phyloP scores from a whole-genome alignment of 2,329 filamentous ascomycete genomes.

The Cephalotrichum gorgonifer region DNA sequence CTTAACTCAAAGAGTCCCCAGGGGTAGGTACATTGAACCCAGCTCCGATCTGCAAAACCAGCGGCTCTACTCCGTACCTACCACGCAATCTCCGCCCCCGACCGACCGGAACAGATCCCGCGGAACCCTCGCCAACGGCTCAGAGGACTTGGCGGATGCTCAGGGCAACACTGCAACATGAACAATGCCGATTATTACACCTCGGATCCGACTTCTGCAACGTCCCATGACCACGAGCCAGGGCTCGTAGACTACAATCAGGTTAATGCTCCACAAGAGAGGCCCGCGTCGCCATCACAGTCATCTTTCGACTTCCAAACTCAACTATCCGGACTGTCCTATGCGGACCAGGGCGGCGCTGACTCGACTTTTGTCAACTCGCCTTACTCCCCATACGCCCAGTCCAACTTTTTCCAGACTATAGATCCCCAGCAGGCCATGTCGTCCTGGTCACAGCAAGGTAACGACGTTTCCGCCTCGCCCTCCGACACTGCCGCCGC shows the following conservation, averaged over 20 bases:
- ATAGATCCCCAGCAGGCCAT: neutral
- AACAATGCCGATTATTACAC: constrained; percentile 2
- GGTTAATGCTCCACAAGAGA: too few relatives aligned
- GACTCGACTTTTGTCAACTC: constrained; percentile 2
- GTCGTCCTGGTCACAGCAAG: neutral
- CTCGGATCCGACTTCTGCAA: constrained; percentile 1
- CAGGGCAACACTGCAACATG: neutral
- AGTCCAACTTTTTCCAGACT: neutral
- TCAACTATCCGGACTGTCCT: neutral
- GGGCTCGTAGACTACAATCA: neutral
- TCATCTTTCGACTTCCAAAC: constrained; percentile 3
- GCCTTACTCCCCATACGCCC: neutral
- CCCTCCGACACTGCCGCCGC: neutral
- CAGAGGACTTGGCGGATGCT: neutral
- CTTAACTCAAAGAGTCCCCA: too few relatives aligned
- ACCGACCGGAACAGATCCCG: constrained; percentile 1
- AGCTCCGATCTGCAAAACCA: neutral
- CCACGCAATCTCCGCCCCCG: neutral
- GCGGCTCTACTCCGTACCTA: neutral
- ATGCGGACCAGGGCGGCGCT: constrained; percentile 1
- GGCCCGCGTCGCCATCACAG: neutral
- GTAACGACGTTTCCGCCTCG: neutral
- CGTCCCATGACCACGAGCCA: neutral
- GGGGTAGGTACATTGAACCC: neutral
- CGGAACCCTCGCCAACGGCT: neutral